These are phyloP conservation scores for Coprinellus micaceus DNA, from an alignment of 768 basidiomycete species.

Conservation along the genomic window DNA sequence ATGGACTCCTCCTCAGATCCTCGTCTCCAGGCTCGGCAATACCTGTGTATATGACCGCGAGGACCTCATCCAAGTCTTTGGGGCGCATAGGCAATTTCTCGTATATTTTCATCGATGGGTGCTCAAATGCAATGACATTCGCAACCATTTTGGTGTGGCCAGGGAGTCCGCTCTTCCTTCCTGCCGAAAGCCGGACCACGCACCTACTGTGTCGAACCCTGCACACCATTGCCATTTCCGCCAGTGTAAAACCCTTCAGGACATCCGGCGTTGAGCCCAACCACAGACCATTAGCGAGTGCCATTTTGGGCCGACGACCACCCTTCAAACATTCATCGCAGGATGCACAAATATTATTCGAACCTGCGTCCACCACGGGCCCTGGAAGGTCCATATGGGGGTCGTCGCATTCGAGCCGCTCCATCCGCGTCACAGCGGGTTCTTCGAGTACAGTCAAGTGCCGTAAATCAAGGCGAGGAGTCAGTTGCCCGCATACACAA, in stretches of 20 bases:
- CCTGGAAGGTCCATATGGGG: too few relatives aligned
- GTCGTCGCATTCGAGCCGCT: too few relatives aligned
- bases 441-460: too few relatives aligned
- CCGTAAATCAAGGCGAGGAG: too few relatives aligned
- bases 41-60: conserved; percentile 32
- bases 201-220: conserved; percentile 19
- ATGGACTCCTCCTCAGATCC: conserved; percentile 23
- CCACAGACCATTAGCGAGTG: conserved; percentile 30
- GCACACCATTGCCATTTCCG: conserved; percentile 24
- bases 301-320: not conserved
- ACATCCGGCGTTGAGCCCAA: conserved; percentile 24
- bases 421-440: too few relatives aligned
- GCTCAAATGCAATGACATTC: not conserved
- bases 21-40: conserved; percentile 19
- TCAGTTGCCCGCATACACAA: too few relatives aligned
- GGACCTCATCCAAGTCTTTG: conserved; percentile 27
- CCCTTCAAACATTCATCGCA: too few relatives aligned
- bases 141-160: conserved; percentile 8
- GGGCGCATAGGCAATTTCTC: not conserved
- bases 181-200: conserved; percentile 17
- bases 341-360: too few relatives aligned
- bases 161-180: too few relatives aligned
- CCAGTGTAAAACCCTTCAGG: conserved; percentile 18
- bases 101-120: not conserved
- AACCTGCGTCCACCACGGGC: too few relatives aligned